These are phyloP conservation scores for Hypoxylon sp. DNA, from an alignment of 2,329 filamentous ascomycete genomes.

Conservation along the genomic window DNA sequence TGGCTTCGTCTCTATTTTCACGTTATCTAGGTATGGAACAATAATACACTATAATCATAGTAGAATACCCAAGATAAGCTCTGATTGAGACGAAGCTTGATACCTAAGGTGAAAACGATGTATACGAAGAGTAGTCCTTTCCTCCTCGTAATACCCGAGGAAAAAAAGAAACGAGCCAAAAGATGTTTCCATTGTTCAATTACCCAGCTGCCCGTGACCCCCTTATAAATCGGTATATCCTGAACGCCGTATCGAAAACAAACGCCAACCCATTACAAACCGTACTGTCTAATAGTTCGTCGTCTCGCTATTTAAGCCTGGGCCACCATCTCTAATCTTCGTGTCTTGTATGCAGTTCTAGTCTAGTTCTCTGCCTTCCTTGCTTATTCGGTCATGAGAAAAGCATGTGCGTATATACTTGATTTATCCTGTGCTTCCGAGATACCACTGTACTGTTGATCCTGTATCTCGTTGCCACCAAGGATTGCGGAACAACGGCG, in stretches of 20 bases:
- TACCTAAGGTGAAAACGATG: slow-evolving; percentile 7
- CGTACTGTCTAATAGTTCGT: neutral
- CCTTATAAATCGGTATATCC: slow-evolving; percentile 16
- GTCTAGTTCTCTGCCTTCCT: slow-evolving; percentile 12
- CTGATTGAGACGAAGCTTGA: neutral
- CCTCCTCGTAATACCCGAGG: neutral
- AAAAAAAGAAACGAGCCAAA: slow-evolving; percentile 4
- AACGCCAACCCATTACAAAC: slow-evolving; percentile 12
- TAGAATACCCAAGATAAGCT: neutral
- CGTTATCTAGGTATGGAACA: neutral
- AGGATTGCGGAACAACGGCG: slow-evolving; percentile 25
- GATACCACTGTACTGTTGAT: slow-evolving; percentile 41
- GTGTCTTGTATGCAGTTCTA: slow-evolving; percentile 13
- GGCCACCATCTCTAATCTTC: slow-evolving; percentile 42
- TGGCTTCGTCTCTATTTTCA: neutral
- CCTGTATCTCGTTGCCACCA: slow-evolving; percentile 25
- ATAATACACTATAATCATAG: neutral
- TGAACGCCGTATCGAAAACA: slow-evolving; percentile 19
- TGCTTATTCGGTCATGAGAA: neutral
- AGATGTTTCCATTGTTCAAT: neutral
- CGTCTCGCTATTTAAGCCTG: slow-evolving; percentile 36
- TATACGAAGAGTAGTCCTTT: slow-evolving; percentile 13
- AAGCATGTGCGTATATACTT: slow-evolving; percentile 1
- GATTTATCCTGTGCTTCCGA: slow-evolving; percentile 43
- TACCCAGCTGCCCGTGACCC: neutral